A percentile compares a stretch with the other conserved stretches of the same genome.
Evolutionary conservation across 345 rosid genomes (phyloP).

Genomic region (Nasturtium officinale): DNA sequence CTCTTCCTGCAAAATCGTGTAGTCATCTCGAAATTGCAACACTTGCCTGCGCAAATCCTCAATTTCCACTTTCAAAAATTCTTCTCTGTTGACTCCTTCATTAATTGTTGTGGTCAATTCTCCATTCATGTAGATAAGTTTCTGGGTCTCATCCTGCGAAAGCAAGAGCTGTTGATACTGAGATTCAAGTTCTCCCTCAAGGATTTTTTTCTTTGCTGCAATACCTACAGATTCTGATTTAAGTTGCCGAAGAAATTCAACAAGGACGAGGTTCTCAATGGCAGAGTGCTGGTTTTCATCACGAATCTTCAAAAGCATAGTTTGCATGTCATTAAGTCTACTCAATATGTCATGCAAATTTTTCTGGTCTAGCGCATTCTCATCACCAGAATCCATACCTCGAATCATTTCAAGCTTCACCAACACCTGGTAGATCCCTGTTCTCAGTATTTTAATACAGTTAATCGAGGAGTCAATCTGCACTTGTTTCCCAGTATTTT

Average conservation of each 20-base stretch:
- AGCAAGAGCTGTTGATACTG: constrained; percentile 50
- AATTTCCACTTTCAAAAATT: constrained; percentile 57
- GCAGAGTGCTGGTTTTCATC: constrained; percentile 60
- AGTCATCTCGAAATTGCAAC: constrained; percentile 50
- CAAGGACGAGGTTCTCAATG: constrained; percentile 65
- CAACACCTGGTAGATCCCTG: constrained; percentile 58
- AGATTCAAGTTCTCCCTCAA: constrained; percentile 53
- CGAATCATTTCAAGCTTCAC: constrained; percentile 53
- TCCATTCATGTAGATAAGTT: constrained; percentile 49
- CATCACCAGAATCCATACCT: constrained; percentile 42
- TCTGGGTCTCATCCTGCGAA: constrained; percentile 52
- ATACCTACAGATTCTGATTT: constrained; percentile 63
- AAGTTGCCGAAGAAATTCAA: constrained; percentile 62
- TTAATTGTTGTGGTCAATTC: constrained; percentile 55
- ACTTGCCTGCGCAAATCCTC: constrained; percentile 53
- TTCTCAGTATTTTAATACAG: constrained; percentile 55
- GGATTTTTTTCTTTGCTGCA: constrained; percentile 49
- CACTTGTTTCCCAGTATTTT: constrained; percentile 54
- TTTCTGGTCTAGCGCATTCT: constrained; percentile 50
- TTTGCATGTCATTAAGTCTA: constrained; percentile 62
- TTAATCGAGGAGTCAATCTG: constrained; percentile 60
- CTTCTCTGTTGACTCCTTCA: constrained; percentile 62
- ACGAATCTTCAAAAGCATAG: constrained; percentile 49
- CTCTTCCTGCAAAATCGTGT: constrained; percentile 53
- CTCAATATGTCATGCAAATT: constrained; percentile 45